Evolutionary conservation across 2,329 filamentous ascomycete species (phyloP), one percentile per base, ranked within the genome.

Genomic region (Diaporthe aspalathi): DNA sequence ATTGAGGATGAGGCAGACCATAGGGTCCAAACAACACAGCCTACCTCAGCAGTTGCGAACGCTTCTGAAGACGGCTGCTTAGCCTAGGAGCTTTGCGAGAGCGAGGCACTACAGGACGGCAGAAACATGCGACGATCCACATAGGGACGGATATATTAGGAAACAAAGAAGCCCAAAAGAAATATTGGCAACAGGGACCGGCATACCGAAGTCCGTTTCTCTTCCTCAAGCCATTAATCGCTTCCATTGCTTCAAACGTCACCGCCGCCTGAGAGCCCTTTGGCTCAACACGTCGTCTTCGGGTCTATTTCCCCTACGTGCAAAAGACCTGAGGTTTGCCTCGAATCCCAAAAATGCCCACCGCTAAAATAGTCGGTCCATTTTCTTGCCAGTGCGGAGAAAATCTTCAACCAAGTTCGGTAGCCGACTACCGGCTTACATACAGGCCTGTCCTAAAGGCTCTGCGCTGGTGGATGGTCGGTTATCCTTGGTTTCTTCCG

Each of bases 141-240:
- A 24, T n/a, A 35, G 22, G 20, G 49, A n/a, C 24, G 14, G 17
- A 49, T 35, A 63, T 63, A 49, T 47, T 32, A 17, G 43, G 60
- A 63, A 63, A 63, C 60, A 49, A 63, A 63, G 43, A 49, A 45
- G 17, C n/a, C 27, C 49, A 16, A 35, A 29, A 16, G 17, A 9
- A 22, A 35, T 20, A 11, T 49, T 49, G 20, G 24, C 57, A 32
- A 9, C 27, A 7, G 16, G n/a, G 29, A 63, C 11, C 20, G 38
- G 27, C 5, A 22, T 35, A 3, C 32, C 24, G 20, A 24, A 29
- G 49, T 32, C 20, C 20, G 27, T 32, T 45, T 49, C 22, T 2
- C 43, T 24, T 63, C 20, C 47, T 49, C 43, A 43, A 27, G 43
- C 35, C 60, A 49, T 63, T 49, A 49, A 43, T 63, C 60, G 43